phyloP scores from a whole-genome alignment of 345 rosid species.

The Microcos paniculata region DNA sequence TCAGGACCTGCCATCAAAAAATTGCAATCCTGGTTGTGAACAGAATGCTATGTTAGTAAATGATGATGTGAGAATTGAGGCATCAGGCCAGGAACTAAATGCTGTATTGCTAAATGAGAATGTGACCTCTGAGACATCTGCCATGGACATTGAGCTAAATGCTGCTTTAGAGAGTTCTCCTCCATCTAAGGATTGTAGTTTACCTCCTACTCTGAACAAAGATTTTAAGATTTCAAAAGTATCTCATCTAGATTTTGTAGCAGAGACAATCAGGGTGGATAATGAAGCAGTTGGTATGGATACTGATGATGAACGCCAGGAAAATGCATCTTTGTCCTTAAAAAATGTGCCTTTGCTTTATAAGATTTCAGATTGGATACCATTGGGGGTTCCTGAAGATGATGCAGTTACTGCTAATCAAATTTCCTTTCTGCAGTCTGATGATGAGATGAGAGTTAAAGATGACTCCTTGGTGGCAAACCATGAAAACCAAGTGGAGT shows the following conservation, averaged over 20 bases:
- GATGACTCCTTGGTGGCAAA: slow-evolving; percentile 19
- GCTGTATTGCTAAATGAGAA: slow-evolving; percentile 13
- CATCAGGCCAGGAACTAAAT: slow-evolving; percentile 5
- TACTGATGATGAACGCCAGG: slow-evolving; percentile 23
- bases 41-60: slow-evolving; percentile 25
- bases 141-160: slow-evolving; percentile 23
- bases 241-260: slow-evolving; percentile 22
- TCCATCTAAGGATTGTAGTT: slow-evolving; percentile 11
- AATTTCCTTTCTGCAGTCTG: slow-evolving; percentile 2
- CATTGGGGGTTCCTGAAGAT: slow-evolving; percentile 22
- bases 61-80: slow-evolving; percentile 14
- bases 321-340: slow-evolving; percentile 10
- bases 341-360: slow-evolving; percentile 6
- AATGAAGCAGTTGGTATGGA: slow-evolving; percentile 17
- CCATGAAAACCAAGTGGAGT: slow-evolving; percentile 23
- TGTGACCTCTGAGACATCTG: slow-evolving; percentile 12
- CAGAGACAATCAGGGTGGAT: slow-evolving; percentile 5
- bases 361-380: slow-evolving; percentile 21
- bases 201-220: slow-evolving; percentile 18
- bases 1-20: slow-evolving; percentile 24
- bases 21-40: slow-evolving; percentile 20
- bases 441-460: slow-evolving; percentile 19
- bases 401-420: slow-evolving; percentile 14
- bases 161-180: slow-evolving; percentile 7
- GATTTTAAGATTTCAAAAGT: slow-evolving; percentile 13